These are phyloP conservation scores for Aspergillus alliaceus DNA, from an alignment of 2,329 filamentous ascomycete species.

Conservation along the genomic window DNA sequence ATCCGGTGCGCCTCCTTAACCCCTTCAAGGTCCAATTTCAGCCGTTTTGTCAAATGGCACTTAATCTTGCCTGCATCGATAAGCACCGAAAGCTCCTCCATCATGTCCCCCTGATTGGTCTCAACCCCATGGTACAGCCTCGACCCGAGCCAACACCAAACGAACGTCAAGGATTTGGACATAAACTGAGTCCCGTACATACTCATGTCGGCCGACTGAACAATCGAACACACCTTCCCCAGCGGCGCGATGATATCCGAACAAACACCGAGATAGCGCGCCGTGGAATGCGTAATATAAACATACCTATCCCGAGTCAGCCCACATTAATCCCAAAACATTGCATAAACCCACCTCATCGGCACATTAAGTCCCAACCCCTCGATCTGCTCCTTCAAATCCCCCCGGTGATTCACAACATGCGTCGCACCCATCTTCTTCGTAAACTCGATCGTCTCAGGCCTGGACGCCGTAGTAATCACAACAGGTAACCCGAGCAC, in stretches of 20 bases:
- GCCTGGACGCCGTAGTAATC: background rate
- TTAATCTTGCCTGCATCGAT: background rate
- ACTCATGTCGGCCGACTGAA: background rate
- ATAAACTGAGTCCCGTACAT: background rate
- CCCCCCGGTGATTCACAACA: background rate
- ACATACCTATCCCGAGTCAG: background rate
- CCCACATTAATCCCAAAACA: rapidly evolving
- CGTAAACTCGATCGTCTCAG: background rate
- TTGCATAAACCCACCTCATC: background rate
- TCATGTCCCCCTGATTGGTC: background rate
- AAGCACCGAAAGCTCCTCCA: background rate
- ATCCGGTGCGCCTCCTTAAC: background rate
- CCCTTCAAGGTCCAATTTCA: background rate
- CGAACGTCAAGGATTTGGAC: background rate
- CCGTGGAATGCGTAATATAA: background rate
- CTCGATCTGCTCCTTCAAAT: background rate
- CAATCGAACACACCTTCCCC: background rate
- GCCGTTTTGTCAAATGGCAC: background rate
- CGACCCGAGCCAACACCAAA: background rate
- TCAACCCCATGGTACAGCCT: background rate
- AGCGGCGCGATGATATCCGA: background rate
- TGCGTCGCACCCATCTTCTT: background rate
- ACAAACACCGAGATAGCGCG: background rate
- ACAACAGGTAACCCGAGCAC: background rate
- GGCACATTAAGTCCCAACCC: background rate